Base-by-base conservation (phyloP, 257 asterid genomes). In the Ilex asprella region DNA sequence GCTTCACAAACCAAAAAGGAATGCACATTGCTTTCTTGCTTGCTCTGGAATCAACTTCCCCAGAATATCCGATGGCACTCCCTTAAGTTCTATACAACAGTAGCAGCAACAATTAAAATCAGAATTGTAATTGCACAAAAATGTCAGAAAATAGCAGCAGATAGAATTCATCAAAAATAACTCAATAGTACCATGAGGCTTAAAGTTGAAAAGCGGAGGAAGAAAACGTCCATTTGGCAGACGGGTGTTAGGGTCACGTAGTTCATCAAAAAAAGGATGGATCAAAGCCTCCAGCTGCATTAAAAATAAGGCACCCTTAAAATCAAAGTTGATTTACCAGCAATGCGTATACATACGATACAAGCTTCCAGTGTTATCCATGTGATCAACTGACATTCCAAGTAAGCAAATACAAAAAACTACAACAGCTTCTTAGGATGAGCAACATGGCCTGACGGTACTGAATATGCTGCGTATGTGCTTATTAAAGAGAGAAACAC, bases 141-240 rank as follows among this genome's bases (percentile, higher is more conserved):
- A 12, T 12, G 0, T 49, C 16, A 12, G 54, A n/a, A n/a, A n/a
- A n/a, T 49, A 3, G 54, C 5, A n/a, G 54, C n/a, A n/a, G 5
- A 49, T 4, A 49, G 5, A 49, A n/a, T 12, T 49, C 54, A 49
- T 49, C 10, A 21, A 61, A 27, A 61, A 63, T 46, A 57, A 14
- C 31, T 55, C 39, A 44, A 58, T 21, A 21, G 27, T 75, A 87
- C 96, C 93, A 31, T 78, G 88, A 59, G 95, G 84, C 75, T 78
- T 86, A 56, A 88, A 88, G 81, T 88, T 86, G 74, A 88, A 88
- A 55, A 88, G 68, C 12, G 92, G 92, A 60, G 96, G 95, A 62
- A 88, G 86, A 55, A 70, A 66, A n/a, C 89, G 84, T 29, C 95
- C 95, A 49, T 82, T 88, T 47, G 93, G 95, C 9, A 88, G 79